These are phyloP conservation scores for Hymenoscyphus repandus DNA, from an alignment of 2,329 filamentous ascomycete species.

Conservation along the genomic window DNA sequence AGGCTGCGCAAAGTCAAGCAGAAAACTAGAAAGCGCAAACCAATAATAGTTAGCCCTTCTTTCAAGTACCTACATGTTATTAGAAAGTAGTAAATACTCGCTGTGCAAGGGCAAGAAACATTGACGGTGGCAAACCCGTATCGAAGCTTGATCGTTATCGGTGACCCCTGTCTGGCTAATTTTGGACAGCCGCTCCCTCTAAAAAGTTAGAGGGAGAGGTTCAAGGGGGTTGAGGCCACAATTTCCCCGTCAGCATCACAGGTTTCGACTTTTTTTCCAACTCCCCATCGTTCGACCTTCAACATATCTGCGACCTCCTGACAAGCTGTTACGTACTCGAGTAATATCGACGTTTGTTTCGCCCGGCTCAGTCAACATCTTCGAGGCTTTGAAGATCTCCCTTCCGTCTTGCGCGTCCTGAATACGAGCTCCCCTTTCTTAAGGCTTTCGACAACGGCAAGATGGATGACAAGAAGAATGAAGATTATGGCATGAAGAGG, in stretches of 20 bases:
- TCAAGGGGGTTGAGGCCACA: constrained; percentile 7
- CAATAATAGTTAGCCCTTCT: too few relatives aligned
- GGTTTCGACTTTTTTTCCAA: constrained; percentile 2
- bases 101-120: too few relatives aligned
- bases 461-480: constrained; percentile 89
- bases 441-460: constrained; percentile 25
- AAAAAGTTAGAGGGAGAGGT: constrained; percentile 1
- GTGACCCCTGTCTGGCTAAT: not conserved
- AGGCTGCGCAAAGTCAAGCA: too few relatives aligned
- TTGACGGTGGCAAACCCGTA: too few relatives aligned
- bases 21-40: too few relatives aligned
- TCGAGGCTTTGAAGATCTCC: not conserved
- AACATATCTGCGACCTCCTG: not conserved
- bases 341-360: not conserved
- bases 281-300: not conserved
- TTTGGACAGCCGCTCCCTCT: constrained; percentile 1
- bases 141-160: not conserved
- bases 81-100: too few relatives aligned
- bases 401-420: constrained; percentile 16
- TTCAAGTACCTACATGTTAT: too few relatives aligned
- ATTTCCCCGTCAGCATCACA: not conserved
- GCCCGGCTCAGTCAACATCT: not conserved
- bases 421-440: constrained; percentile 3
- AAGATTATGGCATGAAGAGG: constrained; percentile 70
- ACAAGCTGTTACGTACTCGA: not conserved